phyloP scores from a whole-genome alignment of 2,329 filamentous ascomycete species.

The Botrytis sinoallii region DNA sequence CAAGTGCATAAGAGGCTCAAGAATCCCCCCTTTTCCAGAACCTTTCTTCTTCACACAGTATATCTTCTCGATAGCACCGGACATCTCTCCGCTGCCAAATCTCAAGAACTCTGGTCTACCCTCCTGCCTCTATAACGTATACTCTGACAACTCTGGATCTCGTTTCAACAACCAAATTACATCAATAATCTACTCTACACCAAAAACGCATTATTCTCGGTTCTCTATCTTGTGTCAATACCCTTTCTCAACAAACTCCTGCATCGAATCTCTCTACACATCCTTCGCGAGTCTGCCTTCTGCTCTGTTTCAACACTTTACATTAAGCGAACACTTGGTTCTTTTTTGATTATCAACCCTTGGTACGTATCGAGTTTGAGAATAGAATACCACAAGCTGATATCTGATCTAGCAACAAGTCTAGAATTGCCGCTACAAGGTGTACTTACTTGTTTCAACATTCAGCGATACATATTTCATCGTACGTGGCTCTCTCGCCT shows the following conservation, averaged over 20 bases:
- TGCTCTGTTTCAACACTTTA: not conserved
- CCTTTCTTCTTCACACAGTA: not conserved
- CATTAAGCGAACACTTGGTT: not conserved
- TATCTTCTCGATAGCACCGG: not conserved
- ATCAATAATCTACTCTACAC: not conserved
- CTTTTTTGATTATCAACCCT: not conserved
- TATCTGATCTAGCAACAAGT: not conserved
- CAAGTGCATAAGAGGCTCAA: not conserved
- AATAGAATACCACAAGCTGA: not conserved
- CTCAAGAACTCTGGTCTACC: not conserved
- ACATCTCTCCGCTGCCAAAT: not conserved
- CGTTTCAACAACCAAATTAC: not conserved
- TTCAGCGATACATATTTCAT: not conserved
- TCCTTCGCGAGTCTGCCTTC: not conserved
- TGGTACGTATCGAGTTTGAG: not conserved
- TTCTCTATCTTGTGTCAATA: not conserved
- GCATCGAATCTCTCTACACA: not conserved
- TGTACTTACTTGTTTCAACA: not conserved
- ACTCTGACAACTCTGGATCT: too few species aligned
- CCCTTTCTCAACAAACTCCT: not conserved
- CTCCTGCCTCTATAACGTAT: not conserved
- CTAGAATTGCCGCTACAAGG: not conserved
- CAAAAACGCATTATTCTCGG: not conserved
- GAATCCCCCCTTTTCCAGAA: not conserved
- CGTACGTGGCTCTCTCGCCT: not conserved